Evolutionary conservation across 257 asterid genomes (phyloP).

Genomic region (Orobanche coerulescens): DNA sequence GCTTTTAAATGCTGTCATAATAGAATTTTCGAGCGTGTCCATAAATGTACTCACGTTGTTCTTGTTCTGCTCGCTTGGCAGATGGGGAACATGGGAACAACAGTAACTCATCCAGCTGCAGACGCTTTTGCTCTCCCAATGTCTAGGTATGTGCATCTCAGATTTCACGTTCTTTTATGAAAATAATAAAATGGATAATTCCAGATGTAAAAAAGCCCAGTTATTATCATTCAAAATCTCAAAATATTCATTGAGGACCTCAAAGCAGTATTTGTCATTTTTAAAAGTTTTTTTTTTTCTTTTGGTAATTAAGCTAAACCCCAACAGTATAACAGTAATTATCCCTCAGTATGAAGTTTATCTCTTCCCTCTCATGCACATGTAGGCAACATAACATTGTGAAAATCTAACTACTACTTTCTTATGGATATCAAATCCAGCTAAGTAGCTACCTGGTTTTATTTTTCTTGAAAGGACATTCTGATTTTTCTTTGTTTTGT

Average conservation of each 20-base stretch:
- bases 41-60: constrained; percentile 11
- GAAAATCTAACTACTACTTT: not conserved
- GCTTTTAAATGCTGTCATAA: constrained; percentile 9
- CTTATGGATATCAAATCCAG: not conserved
- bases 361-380: not conserved
- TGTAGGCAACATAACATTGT: not conserved
- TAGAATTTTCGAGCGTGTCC: not conserved
- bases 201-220: not conserved
- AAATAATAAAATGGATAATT: not conserved
- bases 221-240: too few species aligned
- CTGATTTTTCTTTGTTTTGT: not conserved
- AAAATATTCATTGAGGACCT: too few species aligned
- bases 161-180: not conserved
- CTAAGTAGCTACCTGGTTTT: not conserved
- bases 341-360: not conserved
- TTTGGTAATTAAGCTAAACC: too few species aligned
- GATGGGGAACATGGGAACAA: constrained; percentile 58
- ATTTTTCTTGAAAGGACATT: not conserved
- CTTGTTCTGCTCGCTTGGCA: constrained; percentile 25
- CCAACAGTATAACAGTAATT: too few species aligned
- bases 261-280: too few species aligned
- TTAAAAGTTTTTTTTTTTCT: too few species aligned
- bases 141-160: constrained; percentile 43
- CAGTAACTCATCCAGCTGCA: constrained; percentile 40
- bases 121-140: constrained; percentile 43